These are phyloP conservation scores for Hygrocybe coccinea DNA, from an alignment of 768 basidiomycete species.

Conservation along the genomic window DNA sequence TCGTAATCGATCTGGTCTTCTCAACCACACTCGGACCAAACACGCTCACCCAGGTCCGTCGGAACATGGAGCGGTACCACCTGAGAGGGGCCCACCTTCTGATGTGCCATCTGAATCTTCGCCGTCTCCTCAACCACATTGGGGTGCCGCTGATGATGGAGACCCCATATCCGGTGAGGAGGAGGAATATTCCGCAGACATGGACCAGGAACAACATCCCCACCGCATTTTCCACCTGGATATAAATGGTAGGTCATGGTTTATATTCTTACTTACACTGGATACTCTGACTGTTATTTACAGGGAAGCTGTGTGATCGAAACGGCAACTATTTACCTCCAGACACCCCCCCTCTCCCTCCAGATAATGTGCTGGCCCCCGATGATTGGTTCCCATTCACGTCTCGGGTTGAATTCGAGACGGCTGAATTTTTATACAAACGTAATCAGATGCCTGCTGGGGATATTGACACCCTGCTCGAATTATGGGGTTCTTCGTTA, in stretches of 20 bases:
- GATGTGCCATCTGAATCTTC: background rate
- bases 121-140: too few relatives aligned
- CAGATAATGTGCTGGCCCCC: background rate
- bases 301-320: background rate
- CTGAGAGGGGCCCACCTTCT: too few relatives aligned
- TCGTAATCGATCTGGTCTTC: background rate
- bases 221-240: background rate
- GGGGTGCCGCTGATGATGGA: too few relatives aligned
- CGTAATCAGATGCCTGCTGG: conserved; percentile 1
- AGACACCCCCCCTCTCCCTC: background rate
- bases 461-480: background rate
- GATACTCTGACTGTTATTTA: background rate
- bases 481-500: background rate
- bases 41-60: background rate
- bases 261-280: background rate
- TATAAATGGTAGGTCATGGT: background rate
- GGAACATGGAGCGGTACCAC: background rate
- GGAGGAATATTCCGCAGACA: too few relatives aligned
- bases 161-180: too few relatives aligned
- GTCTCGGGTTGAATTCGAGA: background rate
- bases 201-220: background rate
- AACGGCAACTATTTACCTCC: background rate
- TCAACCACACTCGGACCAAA: too few relatives aligned
- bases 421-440: conserved; percentile 2
- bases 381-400: conserved; percentile 1